Conservation (phyloP, 2,329 filamentous ascomycete genomes). For the Dactylellina parvicollis region DNA sequence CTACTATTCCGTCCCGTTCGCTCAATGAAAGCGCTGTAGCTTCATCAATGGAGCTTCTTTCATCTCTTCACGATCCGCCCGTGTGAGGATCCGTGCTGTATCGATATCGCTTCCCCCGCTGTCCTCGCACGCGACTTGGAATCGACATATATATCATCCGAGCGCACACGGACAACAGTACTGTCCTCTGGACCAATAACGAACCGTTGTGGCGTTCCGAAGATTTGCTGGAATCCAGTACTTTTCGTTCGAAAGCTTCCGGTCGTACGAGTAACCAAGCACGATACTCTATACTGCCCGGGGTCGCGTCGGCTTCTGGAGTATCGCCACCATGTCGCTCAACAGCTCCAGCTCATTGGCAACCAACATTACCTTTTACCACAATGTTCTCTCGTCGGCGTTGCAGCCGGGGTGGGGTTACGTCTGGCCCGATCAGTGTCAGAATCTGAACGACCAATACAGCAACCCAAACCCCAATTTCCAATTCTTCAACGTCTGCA, state of each 20-base stretch:
- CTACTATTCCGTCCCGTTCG: conserved; percentile 1
- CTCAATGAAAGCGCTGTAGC: background rate
- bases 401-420: conserved; percentile 23
- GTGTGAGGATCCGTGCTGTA: conserved; percentile 5
- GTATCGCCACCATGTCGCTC: background rate
- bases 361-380: conserved; percentile 25
- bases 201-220: too few species aligned
- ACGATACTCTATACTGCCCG: conserved; percentile 7
- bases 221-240: too few species aligned
- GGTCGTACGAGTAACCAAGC: too few species aligned
- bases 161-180: too few species aligned
- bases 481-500: conserved; percentile 39
- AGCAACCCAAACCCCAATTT: conserved; percentile 12
- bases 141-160: too few species aligned
- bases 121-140: conserved; percentile 1
- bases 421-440: conserved; percentile 29
- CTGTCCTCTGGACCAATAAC: too few species aligned
- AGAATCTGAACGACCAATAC: conserved; percentile 27
- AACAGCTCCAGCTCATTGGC: background rate
- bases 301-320: background rate
- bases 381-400: conserved; percentile 23
- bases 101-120: conserved; percentile 16
- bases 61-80: conserved; percentile 16
- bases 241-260: too few species aligned
- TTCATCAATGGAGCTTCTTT: conserved; percentile 13